A percentile compares a stretch with the other conserved stretches of the same genome.
These are phyloP conservation scores for Globisporangium barbulae DNA, from an alignment of 352 stramenopile species.

Conservation along the genomic window DNA sequence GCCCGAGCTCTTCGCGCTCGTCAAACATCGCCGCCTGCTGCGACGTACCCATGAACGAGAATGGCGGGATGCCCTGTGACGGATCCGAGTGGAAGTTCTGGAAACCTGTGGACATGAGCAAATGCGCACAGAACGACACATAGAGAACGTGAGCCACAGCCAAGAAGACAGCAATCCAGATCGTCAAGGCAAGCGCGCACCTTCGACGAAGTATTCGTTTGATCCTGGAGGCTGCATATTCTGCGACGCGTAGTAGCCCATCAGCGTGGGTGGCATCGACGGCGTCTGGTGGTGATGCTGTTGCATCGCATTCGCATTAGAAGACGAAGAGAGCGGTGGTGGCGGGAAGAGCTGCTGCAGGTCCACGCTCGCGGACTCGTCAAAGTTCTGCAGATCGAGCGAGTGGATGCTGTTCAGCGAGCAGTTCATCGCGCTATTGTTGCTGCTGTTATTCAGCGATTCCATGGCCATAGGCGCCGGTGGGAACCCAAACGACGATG, in stretches of 20 bases:
- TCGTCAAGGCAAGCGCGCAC: not conserved
- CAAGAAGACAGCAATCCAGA: not conserved
- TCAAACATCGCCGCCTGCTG: conserved; percentile 17
- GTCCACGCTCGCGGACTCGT: conserved; percentile 17
- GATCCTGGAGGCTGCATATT: not conserved
- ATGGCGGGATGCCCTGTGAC: conserved; percentile 2
- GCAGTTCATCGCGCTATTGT: not conserved
- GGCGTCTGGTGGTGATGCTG: conserved; percentile 4
- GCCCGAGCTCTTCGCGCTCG: conserved; percentile 11
- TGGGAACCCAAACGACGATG: conserved; percentile 13
- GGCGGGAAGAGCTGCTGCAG: conserved; percentile 21
- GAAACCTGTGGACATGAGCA: conserved; percentile 9
- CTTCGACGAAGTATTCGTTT: conserved; percentile 19
- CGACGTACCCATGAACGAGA: conserved; percentile 1
- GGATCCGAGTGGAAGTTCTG: conserved; percentile 11
- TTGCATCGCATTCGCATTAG: not conserved
- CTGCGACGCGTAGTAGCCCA: conserved; percentile 13
- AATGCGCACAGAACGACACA: not conserved
- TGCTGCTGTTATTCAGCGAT: not conserved
- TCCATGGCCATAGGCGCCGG: conserved; percentile 1
- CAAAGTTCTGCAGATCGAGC: conserved; percentile 21
- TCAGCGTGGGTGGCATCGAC: not conserved
- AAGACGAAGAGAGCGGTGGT: not conserved
- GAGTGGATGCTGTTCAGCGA: conserved; percentile 12
- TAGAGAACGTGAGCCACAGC: not conserved